These are phyloP conservation scores for Fusarium sp. DNA, from an alignment of 2,329 filamentous ascomycete species.

Conservation along the genomic window DNA sequence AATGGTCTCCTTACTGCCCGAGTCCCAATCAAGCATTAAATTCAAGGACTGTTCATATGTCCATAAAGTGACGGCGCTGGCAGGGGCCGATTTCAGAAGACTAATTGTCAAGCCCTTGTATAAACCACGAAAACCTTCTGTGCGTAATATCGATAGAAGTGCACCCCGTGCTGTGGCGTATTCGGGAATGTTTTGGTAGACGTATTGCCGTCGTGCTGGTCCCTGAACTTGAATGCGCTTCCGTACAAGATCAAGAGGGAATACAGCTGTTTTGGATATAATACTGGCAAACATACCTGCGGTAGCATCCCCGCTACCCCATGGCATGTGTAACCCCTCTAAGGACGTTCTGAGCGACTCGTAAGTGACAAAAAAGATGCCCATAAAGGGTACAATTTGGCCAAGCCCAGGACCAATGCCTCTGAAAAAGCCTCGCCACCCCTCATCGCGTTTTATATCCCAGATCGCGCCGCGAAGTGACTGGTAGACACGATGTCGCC, in stretches of 20 bases:
- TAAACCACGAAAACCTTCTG: conserved; percentile 82
- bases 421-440: conserved; percentile 84
- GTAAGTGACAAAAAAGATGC: conserved; percentile 92
- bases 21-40: conserved; percentile 61
- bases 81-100: conserved; percentile 92
- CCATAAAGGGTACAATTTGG: conserved; percentile 97
- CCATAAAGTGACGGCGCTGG: conserved; percentile 93
- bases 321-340: conserved; percentile 67
- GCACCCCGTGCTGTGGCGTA: conserved; percentile 78
- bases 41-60: conserved; percentile 85
- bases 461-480: conserved; percentile 76
- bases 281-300: conserved; percentile 85
- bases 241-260: conserved; percentile 90
- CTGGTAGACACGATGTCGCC: conserved; percentile 80
- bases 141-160: conserved; percentile 73
- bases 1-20: conserved; percentile 46
- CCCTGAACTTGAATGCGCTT: conserved; percentile 97
- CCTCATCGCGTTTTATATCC: conserved; percentile 82
- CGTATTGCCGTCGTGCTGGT: conserved; percentile 81
- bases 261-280: conserved; percentile 87
- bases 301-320: conserved; percentile 84
- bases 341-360: conserved; percentile 77
- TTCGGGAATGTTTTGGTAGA: conserved; percentile 88
- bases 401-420: conserved; percentile 83
- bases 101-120: conserved; percentile 92